A percentile compares a stretch with the other conserved stretches of the same genome.
Conservation (phyloP, 2,329 filamentous ascomycete species). For the Coleophoma crateriformis region DNA sequence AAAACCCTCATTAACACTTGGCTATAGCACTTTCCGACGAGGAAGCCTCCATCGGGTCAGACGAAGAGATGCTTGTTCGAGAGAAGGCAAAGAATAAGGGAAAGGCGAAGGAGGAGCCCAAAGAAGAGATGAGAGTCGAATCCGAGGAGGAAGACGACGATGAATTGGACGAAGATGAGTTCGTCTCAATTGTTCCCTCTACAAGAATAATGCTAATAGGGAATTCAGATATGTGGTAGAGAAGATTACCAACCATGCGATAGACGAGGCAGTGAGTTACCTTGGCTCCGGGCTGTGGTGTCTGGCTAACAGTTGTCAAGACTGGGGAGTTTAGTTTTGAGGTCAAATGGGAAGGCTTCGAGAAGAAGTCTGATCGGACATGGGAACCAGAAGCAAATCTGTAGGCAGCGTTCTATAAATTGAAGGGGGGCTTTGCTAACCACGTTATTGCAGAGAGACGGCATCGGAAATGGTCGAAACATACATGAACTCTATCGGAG, state of each 20-base stretch:
- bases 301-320: constrained; percentile 1
- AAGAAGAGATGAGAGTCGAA: constrained; percentile 15
- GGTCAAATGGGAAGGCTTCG: constrained; percentile 79
- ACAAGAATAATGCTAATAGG: constrained; percentile 19
- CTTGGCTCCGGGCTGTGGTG: background rate
- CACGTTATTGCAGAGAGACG: constrained; percentile 38
- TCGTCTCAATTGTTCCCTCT: constrained; percentile 22
- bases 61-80: background rate
- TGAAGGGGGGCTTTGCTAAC: constrained; percentile 4
- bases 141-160: constrained; percentile 28
- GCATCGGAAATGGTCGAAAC: constrained; percentile 55
- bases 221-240: constrained; percentile 64
- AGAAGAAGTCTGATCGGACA: constrained; percentile 63
- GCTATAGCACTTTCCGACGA: background rate
- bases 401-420: constrained; percentile 29
- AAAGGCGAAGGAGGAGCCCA: background rate
- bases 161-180: constrained; percentile 41
- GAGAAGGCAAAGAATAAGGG: background rate
- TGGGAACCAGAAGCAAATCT: constrained; percentile 77
- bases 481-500: constrained; percentile 60
- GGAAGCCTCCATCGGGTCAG: background rate
- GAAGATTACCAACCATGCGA: constrained; percentile 61
- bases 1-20: too few species aligned
- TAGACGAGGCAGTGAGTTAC: constrained; percentile 45
- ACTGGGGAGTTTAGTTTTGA: constrained; percentile 51